phyloP scores from a whole-genome alignment of 257 asterid species.

The Penstemon newberryi region DNA sequence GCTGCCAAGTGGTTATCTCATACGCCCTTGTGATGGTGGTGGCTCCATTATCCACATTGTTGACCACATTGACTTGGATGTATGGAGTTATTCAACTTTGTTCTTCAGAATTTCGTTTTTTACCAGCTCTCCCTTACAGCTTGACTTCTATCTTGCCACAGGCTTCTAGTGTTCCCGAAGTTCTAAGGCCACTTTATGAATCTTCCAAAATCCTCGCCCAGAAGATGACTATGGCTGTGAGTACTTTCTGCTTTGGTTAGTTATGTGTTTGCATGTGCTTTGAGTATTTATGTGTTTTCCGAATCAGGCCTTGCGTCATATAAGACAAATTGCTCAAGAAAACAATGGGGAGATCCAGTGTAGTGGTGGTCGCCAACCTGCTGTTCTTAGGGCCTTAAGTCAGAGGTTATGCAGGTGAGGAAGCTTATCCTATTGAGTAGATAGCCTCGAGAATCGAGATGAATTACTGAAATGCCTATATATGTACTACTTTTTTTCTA shows the following conservation, averaged over 20 bases:
- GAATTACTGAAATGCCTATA: too few relatives aligned
- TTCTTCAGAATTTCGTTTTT: not conserved
- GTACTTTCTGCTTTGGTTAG: conserved; percentile 16
- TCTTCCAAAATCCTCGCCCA: conserved; percentile 95
- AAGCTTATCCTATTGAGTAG: not conserved
- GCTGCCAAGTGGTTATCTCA: conserved; percentile 88
- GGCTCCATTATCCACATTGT: conserved; percentile 92
- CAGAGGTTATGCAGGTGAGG: conserved; percentile 81
- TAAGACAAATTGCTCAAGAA: conserved; percentile 91
- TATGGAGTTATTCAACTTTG: conserved; percentile 30
- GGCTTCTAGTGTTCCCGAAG: conserved; percentile 92
- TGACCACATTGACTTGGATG: conserved; percentile 85
- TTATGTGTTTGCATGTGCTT: not conserved
- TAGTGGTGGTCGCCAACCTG: conserved; percentile 84
- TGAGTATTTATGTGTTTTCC: not conserved
- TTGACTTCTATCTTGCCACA: conserved; percentile 27
- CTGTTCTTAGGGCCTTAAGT: conserved; percentile 81
- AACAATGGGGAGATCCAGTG: conserved; percentile 82
- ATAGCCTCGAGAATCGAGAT: not conserved
- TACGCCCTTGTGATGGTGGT: conserved; percentile 95
- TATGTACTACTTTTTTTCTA: not conserved
- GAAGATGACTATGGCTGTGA: conserved; percentile 94
- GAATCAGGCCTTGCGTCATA: conserved; percentile 74
- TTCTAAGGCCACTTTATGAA: conserved; percentile 90
- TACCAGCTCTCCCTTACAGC: not conserved